These are phyloP conservation scores for Salix koriyanagi DNA, from an alignment of 345 rosid species.

Conservation along the genomic window DNA sequence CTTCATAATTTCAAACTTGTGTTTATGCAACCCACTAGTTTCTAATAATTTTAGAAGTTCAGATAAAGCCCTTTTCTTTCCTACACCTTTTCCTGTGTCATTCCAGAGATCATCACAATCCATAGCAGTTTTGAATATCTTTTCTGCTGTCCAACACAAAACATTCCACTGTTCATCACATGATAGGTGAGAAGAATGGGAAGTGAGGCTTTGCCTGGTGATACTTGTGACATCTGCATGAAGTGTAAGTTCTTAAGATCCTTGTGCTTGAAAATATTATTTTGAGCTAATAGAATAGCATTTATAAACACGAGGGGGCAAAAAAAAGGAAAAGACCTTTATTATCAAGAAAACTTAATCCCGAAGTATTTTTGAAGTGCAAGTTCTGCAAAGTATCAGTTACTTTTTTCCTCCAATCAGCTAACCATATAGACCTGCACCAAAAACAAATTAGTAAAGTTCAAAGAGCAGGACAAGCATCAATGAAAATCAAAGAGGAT, in stretches of 20 bases:
- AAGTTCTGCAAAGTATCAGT: constrained; percentile 30
- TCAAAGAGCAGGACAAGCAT: constrained; percentile 3
- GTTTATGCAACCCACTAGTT: constrained; percentile 67
- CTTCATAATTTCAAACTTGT: constrained; percentile 62
- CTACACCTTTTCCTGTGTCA: constrained; percentile 43
- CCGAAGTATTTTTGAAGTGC: constrained; percentile 28
- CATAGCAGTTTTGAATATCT: constrained; percentile 37
- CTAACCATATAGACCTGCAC: constrained; percentile 56
- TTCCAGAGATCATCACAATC: constrained; percentile 68
- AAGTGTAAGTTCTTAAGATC: background rate
- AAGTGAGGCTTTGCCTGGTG: constrained; percentile 15
- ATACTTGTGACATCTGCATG: constrained; percentile 36
- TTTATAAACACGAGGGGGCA: constrained; percentile 1
- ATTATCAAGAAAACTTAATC: constrained; percentile 25
- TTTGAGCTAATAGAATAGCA: background rate
- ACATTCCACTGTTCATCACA: constrained; percentile 50
- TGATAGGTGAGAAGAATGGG: constrained; percentile 24
- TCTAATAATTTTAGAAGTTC: constrained; percentile 75
- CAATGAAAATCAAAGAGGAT: constrained; percentile 11
- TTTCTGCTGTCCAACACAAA: constrained; percentile 49
- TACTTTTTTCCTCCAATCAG: constrained; percentile 48
- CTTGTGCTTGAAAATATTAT: background rate
- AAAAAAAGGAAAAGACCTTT: constrained; percentile 38
- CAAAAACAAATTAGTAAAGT: constrained; percentile 11
- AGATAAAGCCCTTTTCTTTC: constrained; percentile 65